Base-by-base conservation (phyloP, 2,329 filamentous ascomycete genomes). In the Verticillium longisporum region DNA sequence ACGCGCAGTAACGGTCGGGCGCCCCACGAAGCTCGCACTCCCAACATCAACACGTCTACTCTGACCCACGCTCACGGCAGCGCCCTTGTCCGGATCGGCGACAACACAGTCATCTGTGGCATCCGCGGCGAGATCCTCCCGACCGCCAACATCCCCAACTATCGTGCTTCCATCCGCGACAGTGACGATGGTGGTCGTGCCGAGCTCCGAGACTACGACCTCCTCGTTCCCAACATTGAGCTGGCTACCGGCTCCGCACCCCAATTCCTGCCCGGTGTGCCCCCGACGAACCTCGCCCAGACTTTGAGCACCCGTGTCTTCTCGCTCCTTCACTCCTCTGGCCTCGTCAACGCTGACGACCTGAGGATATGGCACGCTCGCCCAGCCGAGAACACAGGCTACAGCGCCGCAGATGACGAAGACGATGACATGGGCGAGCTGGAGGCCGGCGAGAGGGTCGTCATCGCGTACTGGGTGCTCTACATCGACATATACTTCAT, bases 401-500 rank as follows among this genome's bases (percentile, higher is more conserved):
- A 50, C 18, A 11, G n/a, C 9, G 45, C 6, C 13, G 45, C 75
- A n/a, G 75, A 73, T 11, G 75, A 77, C 5, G 77, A 75, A 1
- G 69, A 69, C 0, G 68, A 71, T 7, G 67, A 66, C 31, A 70
- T 71, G 45, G 71, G 68, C 15, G 76, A 73, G 5, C 67, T 64
- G 21, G 45, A 55, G 4, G 66, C 71, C 13, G 62, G 62, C 3
- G 63, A 72, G 59, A 73, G 73, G 41, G 72, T 75, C 62, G 75
- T 94, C 11, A 94, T 90, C 72, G 95, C 90, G 0, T 98, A 96
- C 74, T 99, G 94, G 95, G 88, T 91, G 10, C 85, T 99, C 21
- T 97, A 97, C 74, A 90, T 99, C 66, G 94, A 98, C 71, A 82
- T 97, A n/a, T 84, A 97, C 70, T 95, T 97, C 76, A 88, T 99